These are phyloP conservation scores for Phytophthora pistaciae DNA, from an alignment of 352 stramenopile species.

Conservation along the genomic window DNA sequence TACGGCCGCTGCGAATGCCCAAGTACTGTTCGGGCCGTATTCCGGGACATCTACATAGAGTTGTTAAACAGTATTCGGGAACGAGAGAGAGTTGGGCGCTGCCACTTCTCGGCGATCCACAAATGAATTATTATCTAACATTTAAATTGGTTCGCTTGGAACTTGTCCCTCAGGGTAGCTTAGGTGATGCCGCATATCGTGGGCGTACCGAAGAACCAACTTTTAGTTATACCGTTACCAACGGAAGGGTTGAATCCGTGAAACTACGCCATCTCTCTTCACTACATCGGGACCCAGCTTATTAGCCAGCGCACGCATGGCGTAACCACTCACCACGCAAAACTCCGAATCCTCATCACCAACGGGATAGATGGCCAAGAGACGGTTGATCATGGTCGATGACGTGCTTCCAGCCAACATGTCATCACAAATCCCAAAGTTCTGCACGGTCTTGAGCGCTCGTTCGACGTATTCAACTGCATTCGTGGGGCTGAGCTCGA, in stretches of 20 bases:
- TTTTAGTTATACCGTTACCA: neutral
- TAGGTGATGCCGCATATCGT: neutral
- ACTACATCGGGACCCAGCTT: neutral
- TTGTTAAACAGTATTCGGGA: no score
- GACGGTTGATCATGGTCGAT: neutral
- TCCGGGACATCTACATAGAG: slow-evolving; percentile 52
- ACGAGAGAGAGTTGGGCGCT: no score
- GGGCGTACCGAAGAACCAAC: neutral
- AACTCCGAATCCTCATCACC: neutral
- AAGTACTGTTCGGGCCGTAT: slow-evolving; percentile 85
- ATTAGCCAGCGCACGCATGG: neutral
- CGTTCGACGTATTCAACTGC: neutral
- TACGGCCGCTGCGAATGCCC: slow-evolving; percentile 62
- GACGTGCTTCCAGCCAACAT: neutral
- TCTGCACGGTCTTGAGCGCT: neutral
- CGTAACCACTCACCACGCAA: neutral
- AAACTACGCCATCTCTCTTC: neutral
- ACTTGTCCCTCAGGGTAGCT: no score
- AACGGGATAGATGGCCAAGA: neutral
- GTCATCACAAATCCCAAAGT: neutral
- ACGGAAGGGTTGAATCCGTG: neutral
- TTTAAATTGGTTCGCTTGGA: no score
- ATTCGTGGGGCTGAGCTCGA: neutral
- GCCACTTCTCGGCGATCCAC: no score
- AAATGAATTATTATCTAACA: no score